Conservation (phyloP, 192 early-diverging fungal genomes). For the Gryganskiella cystojenkinii region DNA sequence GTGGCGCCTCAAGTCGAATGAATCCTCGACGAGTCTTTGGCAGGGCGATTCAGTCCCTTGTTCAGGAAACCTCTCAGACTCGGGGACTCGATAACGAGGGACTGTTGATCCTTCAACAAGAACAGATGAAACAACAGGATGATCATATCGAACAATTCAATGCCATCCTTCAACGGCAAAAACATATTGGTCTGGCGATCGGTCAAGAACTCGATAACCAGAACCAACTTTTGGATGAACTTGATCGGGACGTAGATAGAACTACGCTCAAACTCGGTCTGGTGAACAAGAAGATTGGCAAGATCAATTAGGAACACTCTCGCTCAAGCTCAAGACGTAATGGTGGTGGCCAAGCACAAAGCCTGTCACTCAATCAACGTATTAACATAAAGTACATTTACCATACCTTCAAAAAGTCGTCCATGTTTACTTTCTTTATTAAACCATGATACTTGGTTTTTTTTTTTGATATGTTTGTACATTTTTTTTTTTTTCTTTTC, state of each 20-base stretch:
- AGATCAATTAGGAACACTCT: slow-evolving; percentile 62
- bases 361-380: too few species aligned
- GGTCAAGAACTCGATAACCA: slow-evolving; percentile 92
- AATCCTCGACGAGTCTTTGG: slow-evolving; percentile 76
- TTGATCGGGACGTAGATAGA: slow-evolving; percentile 83
- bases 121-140: slow-evolving; percentile 89
- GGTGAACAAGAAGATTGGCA: slow-evolving; percentile 84
- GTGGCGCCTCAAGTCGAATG: slow-evolving; percentile 3
- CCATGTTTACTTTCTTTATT: too few species aligned
- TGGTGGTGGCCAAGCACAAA: too few species aligned
- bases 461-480: slow-evolving; percentile 2
- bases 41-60: slow-evolving; percentile 57
- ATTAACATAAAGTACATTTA: too few species aligned
- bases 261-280: slow-evolving; percentile 79
- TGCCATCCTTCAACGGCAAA: slow-evolving; percentile 82
- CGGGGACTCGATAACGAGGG: slow-evolving; percentile 80
- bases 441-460: too few species aligned
- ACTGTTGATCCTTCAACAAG: slow-evolving; percentile 79
- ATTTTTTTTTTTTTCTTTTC: not conserved
- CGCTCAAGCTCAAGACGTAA: too few species aligned
- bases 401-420: too few species aligned
- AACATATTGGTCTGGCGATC: slow-evolving; percentile 88
- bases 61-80: slow-evolving; percentile 84
- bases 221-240: slow-evolving; percentile 86
- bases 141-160: slow-evolving; percentile 78